Evolutionary conservation across 2,329 filamentous ascomycete species (phyloP), one percentile per base, ranked within the genome.

Genomic region (Fusarium haematococcum): DNA sequence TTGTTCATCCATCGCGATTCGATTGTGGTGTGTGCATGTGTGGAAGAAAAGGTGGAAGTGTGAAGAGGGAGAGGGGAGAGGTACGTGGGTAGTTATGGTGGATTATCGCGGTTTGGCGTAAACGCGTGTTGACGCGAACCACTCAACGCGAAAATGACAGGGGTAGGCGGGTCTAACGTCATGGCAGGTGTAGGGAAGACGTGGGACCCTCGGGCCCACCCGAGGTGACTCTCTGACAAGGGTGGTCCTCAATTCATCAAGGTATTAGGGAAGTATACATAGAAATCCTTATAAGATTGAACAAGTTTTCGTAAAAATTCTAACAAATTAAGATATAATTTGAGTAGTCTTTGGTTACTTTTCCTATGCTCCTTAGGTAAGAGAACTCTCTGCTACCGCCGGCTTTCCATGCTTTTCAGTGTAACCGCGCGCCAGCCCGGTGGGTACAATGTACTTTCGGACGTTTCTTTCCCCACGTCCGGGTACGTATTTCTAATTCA

Each of bases 1-100:
- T 14, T 76, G 77, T 27, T 85, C 83, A 70, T 90, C 87, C 88
- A 91, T 90, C 10, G 30, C 73, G 54, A 41, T 14, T n/a, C 5
- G 32, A 27, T 32, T 20, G 27, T 30, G 20, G 64, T 52, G 43
- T 14, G 35, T 41, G 25, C 48, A 65, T 30, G 43, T 48, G 13
- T 48, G 20, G 33, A 63, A 37, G 63, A 33, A 23, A 57, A 58
- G n/a, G 18, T 58, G 30, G 39, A 45, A 37, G 35, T 54, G 25
- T 56, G 43, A 62, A 48, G 7, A 63, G 50, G 63, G 27, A 33
- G 50, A 64, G 60, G 60, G 45, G 48, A 23, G n/a, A 54, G 52
- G 56, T 32, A 57, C 27, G 23, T 48, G 43, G 68, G 64, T 58
- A 52, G 27, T 56, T 48, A 63, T 54, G 67, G 62, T 69, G 58